Base-by-base conservation (phyloP, 176 grass and related monocot species). In the Carex cristatella region DNA sequence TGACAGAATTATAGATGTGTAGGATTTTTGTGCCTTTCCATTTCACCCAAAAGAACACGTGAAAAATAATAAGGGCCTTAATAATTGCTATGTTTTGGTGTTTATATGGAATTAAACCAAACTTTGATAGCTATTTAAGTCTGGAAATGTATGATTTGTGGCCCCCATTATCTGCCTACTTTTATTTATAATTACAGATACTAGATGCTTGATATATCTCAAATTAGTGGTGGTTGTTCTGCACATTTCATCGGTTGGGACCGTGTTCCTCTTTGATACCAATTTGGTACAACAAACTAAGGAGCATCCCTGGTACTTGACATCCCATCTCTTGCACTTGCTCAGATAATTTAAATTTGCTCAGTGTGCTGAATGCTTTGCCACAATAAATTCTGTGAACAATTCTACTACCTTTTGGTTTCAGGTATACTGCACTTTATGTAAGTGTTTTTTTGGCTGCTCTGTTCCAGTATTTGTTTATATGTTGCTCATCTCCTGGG, bases 341-440 rank as follows among this genome's bases (percentile, higher is more conserved):
- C 69, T 80, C 18, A 5, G 6, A 62, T 79, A n/a, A 51, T 46
- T 37, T 73, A 59, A 67, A 56, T n/a, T 59, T 38, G 31, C 28
- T 70, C 27, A 13, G 30, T 42, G 51, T 48, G 86, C 27, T 31
- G 33, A 38, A 30, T 32, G 31, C 53, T 57, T 68, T 86, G 44
- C 3, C 2, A 54, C 19, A 54, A 32, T 23, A 76, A 14, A 54
- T 81, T 13, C 55, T 14, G 13, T 77, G 3, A 65, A 61, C 81
- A 42, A 0, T 69, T 69, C 7, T 55, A 28, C 18, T 82, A 48
- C 13, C 18, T 69, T 71, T 13, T 58, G 65, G 31, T 59, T 88
- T 85, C 75, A 89, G 87, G 87, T 85, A 73, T 28, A 74, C 83
- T 61, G 87, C 65, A 28, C 32, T 84, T 61, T 88, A 80, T n/a